Percentiles rank a stretch among this genome's conserved stretches.
phyloP scores from a whole-genome alignment of 352 stramenopile genomes.

The Aphanomyces stellatus region DNA sequence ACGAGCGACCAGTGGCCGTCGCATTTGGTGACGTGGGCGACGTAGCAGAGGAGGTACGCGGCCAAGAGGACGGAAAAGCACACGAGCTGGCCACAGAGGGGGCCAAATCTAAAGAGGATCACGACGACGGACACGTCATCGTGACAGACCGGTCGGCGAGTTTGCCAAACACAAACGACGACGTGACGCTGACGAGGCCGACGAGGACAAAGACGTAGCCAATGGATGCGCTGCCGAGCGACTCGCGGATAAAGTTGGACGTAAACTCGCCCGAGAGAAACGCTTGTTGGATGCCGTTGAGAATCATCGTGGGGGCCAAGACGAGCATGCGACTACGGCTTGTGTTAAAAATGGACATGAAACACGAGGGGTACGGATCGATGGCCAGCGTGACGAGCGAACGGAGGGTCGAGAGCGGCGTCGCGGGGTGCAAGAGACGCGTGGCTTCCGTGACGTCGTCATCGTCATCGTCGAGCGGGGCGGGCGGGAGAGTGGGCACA shows the following conservation, averaged over 20 bases:
- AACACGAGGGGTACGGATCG: background rate
- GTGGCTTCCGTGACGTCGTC: background rate
- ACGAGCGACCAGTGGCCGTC: background rate
- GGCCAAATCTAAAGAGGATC: background rate
- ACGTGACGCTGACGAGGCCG: background rate
- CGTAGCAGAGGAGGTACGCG: constrained; percentile 2
- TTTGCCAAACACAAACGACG: constrained; percentile 6
- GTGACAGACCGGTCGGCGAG: background rate
- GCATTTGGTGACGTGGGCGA: background rate
- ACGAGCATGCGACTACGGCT: constrained; percentile 4
- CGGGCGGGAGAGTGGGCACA: background rate
- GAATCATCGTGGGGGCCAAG: background rate
- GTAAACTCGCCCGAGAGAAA: constrained; percentile 11
- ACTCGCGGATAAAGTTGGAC: constrained; percentile 7
- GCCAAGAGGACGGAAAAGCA: constrained; percentile 1
- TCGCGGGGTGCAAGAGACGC: background rate
- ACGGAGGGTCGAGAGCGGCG: background rate
- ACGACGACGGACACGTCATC: background rate
- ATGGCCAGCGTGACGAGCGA: background rate
- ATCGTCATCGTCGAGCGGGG: background rate
- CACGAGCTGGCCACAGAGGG: constrained; percentile 1
- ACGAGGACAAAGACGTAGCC: constrained; percentile 1
- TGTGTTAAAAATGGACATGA: background rate
- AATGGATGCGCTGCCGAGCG: background rate
- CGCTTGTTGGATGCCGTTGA: constrained; percentile 16